Base-by-base conservation (phyloP, 1,284 basidiomycete genomes). In the Malassezia dermatis region DNA sequence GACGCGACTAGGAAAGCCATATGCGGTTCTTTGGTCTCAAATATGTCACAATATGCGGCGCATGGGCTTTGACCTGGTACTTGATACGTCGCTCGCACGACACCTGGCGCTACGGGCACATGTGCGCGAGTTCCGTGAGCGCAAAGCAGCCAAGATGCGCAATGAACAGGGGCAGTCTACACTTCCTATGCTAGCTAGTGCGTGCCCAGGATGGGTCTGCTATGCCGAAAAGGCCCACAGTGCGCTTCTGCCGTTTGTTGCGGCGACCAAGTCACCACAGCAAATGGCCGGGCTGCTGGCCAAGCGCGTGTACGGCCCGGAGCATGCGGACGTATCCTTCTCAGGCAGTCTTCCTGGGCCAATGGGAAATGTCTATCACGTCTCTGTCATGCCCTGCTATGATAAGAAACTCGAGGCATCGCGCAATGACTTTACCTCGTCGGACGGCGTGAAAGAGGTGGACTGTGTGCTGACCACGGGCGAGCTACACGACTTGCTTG, bases 371-470 rank as follows among this genome's bases (percentile, higher is more conserved):
- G 58, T 70, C 17, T 98, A 96, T 75, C 94, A 99, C 68, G 88
- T 96, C 58, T 83, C 89, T 0, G 89, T 96, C 37, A 98, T 98
- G 91, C 91, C 93, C 0, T 99, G 94, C 77, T 98, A 96, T 76
- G 94, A 99, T 80, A 98, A 98, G 78, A 99, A 99, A 75, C 84
- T 99, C 24, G 94, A 99, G 77, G 93, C 94, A 0, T 91, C 88
- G 13, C 81, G 94, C 24, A 53, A 54, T 1, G 69, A 71, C 43
- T 65, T 69, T 21, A 62, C 55, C 41, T 60, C 70, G 41, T 62
- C 65, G 27, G 57, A 61, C 12, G 59, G 58, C 35, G 61, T 88
- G 7, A 81, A 89, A 54, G 93, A 98, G 61, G 89, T 95, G 39
- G 94, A 99, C 77, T 95, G 90, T 71, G 94, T 98, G 19, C 82